Percentiles rank a stretch among this genome's conserved stretches.
These are phyloP conservation scores for Jatropha curcas DNA, from an alignment of 345 rosid species.

Conservation along the genomic window DNA sequence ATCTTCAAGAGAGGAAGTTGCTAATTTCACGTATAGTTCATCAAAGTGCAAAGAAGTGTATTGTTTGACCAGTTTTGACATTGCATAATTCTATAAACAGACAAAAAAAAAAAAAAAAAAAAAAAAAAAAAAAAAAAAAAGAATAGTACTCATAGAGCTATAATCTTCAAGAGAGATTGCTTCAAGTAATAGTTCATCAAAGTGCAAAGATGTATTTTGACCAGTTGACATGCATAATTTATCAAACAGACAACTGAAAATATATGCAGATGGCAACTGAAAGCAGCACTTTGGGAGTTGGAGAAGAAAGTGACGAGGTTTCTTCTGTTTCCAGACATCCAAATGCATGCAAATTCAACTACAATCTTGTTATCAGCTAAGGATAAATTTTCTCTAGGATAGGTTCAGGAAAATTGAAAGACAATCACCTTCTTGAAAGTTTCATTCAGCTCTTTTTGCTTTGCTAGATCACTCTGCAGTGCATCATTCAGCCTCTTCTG, in stretches of 20 bases:
- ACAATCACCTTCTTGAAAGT: constrained; percentile 54
- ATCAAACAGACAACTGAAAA: too few species aligned
- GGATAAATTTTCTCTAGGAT: not conserved
- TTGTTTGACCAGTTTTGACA: too few species aligned
- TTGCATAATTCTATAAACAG: not conserved
- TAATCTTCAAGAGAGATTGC: not conserved
- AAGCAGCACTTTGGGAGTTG: not conserved
- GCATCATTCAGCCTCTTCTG: constrained; percentile 58
- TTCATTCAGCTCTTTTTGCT: constrained; percentile 60
- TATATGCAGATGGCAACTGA: too few species aligned
- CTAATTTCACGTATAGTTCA: too few species aligned
- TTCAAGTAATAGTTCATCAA: not conserved
- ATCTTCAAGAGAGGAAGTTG: too few species aligned
- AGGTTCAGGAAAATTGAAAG: constrained; percentile 8
- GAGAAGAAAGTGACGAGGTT: not conserved
- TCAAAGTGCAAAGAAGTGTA: too few species aligned
- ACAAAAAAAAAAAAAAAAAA: too few species aligned
- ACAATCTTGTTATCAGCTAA: constrained; percentile 7
- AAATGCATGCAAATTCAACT: not conserved
- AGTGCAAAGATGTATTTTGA: too few species aligned
- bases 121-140: too few species aligned
- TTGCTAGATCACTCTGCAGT: constrained; percentile 55
- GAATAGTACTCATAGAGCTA: too few species aligned
- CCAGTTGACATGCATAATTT: too few species aligned
- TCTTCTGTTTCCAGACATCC: too few species aligned